A percentile compares a stretch with the other conserved stretches of the same genome.
Evolutionary conservation across 148 eudicot species (phyloP).

Genomic region (Chenopodium suecicum): DNA sequence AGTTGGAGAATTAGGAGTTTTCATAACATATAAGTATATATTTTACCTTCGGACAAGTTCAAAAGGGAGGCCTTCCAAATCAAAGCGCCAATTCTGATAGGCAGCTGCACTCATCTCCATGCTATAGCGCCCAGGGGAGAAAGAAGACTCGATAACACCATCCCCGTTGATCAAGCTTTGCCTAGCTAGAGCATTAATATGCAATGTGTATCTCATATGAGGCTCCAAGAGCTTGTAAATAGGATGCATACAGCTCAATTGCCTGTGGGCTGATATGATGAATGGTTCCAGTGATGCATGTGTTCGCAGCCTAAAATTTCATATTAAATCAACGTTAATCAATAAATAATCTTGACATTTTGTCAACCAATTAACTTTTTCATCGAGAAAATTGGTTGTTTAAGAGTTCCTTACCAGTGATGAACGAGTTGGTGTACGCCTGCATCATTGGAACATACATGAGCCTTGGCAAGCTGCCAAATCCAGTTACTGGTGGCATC

Average conservation of each 20-base stretch:
- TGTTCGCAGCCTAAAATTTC: constrained; percentile 60
- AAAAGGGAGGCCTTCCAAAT: constrained; percentile 77
- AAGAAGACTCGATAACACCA: constrained; percentile 80
- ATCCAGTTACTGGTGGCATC: constrained; percentile 83
- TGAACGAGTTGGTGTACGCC: constrained; percentile 90
- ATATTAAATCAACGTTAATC: neutral
- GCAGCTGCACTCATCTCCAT: constrained; percentile 98
- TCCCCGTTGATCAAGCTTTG: constrained; percentile 69
- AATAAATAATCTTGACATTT: neutral
- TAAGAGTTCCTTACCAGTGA: constrained; percentile 58
- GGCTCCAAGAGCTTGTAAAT: constrained; percentile 92
- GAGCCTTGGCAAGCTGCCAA: constrained; percentile 93
- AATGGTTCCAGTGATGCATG: constrained; percentile 84
- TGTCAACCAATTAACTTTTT: neutral
- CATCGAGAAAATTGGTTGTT: neutral
- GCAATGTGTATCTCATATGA: constrained; percentile 90
- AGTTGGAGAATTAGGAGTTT: neutral
- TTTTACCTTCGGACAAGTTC: constrained; percentile 78
- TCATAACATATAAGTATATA: neutral
- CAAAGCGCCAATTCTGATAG: constrained; percentile 88
- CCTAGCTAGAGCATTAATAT: constrained; percentile 77
- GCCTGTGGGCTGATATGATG: constrained; percentile 86
- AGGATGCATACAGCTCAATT: constrained; percentile 84
- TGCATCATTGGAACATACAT: constrained; percentile 92
- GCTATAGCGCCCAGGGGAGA: constrained; percentile 87